A percentile compares a stretch with the other conserved stretches of the same genome.
Evolutionary conservation across 805 yeast species (phyloP).

Genomic region (Wickerhamiella qilinensis): DNA sequence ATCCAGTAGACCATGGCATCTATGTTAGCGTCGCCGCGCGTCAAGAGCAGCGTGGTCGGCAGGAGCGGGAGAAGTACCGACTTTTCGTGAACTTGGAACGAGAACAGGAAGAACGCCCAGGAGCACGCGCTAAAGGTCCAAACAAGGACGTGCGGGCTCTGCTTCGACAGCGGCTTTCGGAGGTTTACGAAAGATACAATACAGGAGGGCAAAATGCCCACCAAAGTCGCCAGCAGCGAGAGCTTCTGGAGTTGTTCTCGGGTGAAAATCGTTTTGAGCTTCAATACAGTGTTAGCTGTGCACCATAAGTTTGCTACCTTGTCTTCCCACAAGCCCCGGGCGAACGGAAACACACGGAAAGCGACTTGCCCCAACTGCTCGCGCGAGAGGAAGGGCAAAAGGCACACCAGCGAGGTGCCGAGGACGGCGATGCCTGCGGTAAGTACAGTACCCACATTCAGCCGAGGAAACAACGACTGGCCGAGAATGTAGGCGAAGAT

Average conservation of each 20-base stretch:
- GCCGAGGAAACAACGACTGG: slow-evolving; percentile 25
- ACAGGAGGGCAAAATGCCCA: slow-evolving; percentile 41
- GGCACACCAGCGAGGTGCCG: slow-evolving; percentile 31
- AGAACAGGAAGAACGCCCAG: slow-evolving; percentile 74
- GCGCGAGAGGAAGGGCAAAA: slow-evolving; percentile 42
- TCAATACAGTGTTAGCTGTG: slow-evolving; percentile 64
- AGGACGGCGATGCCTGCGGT: slow-evolving; percentile 51
- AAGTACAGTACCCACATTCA: slow-evolving; percentile 42
- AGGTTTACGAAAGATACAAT: slow-evolving; percentile 35
- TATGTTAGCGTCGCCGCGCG: slow-evolving; percentile 34
- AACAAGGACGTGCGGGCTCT: slow-evolving; percentile 25
- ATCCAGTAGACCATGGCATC: slow-evolving; percentile 77
- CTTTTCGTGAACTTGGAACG: slow-evolving; percentile 95
- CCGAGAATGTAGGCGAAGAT: slow-evolving; percentile 70
- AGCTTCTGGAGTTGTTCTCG: slow-evolving; percentile 43
- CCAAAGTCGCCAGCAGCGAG: slow-evolving; percentile 23
- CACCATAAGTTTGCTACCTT: slow-evolving; percentile 98
- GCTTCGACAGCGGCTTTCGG: slow-evolving; percentile 21
- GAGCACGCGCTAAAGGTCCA: slow-evolving; percentile 76
- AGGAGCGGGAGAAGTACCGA: slow-evolving; percentile 73
- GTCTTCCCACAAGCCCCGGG: slow-evolving; percentile 89
- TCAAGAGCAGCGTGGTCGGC: slow-evolving; percentile 58
- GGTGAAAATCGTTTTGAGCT: slow-evolving; percentile 43
- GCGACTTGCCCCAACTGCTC: slow-evolving; percentile 40
- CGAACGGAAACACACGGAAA: slow-evolving; percentile 72